Percentiles rank a stretch among this genome's conserved stretches.
Conservation (phyloP, 371 early-diverging fungal species). For the Lichtheimia ramosa region DNA sequence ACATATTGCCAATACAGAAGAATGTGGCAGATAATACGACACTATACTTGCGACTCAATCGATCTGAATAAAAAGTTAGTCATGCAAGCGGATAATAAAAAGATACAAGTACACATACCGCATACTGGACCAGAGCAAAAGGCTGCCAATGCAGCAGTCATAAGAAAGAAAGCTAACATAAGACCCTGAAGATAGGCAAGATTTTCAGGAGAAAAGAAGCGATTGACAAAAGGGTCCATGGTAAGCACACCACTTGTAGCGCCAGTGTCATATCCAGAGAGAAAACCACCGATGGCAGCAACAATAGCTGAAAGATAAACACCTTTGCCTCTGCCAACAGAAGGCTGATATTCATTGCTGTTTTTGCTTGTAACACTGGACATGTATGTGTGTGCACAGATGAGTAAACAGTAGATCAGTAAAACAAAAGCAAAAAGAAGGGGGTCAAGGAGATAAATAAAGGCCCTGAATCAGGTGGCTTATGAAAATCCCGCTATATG, state of each 20-base stretch:
- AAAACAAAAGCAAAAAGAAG: too few species aligned
- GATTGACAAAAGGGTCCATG: conserved; percentile 14
- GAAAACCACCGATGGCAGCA: conserved; percentile 30
- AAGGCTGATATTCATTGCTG: too few species aligned
- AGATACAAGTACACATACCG: conserved; percentile 24
- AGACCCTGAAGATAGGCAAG: conserved; percentile 21
- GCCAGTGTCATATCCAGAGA: conserved; percentile 47
- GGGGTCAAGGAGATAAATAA: too few species aligned
- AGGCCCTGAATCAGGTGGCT: too few species aligned
- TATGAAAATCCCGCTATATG: too few species aligned
- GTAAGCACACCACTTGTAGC: conserved; percentile 27
- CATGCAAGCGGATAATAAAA: background rate
- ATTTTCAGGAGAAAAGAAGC: conserved; percentile 21
- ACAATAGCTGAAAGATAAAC: conserved; percentile 26
- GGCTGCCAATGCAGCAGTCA: conserved; percentile 48
- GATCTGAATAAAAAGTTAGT: conserved; percentile 25
- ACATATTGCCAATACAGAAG: conserved; percentile 45
- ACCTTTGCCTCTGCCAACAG: conserved; percentile 12
- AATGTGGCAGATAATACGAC: conserved; percentile 35
- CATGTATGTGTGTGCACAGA: too few species aligned
- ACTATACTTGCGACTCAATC: conserved; percentile 39
- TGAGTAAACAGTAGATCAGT: too few species aligned
- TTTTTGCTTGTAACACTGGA: too few species aligned
- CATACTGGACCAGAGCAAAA: conserved; percentile 41
- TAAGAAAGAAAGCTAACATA: conserved; percentile 38